A percentile compares a stretch with the other conserved stretches of the same genome.
phyloP scores from a whole-genome alignment of 1,139 yeast species.

The Taphrina pruni region DNA sequence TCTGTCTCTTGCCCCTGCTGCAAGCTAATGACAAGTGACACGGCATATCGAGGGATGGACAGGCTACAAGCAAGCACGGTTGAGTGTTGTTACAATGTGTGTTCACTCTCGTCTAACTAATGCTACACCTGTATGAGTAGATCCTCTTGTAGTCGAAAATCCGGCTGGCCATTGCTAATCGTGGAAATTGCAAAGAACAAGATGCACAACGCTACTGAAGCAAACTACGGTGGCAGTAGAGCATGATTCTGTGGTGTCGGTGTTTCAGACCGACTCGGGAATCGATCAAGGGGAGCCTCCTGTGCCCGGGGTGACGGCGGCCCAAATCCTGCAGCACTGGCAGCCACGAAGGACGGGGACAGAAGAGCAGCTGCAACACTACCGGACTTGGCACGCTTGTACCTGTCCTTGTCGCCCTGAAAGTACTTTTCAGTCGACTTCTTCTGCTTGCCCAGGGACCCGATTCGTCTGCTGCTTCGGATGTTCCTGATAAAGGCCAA shows the following conservation, averaged over 20 bases:
- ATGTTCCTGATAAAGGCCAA: slow-evolving; percentile 52
- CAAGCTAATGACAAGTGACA: no score
- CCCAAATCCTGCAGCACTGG: slow-evolving; percentile 38
- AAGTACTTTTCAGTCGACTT: slow-evolving; percentile 34
- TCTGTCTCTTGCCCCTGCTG: no score
- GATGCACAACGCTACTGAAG: no score
- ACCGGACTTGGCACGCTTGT: slow-evolving; percentile 39
- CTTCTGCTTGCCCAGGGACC: slow-evolving; percentile 33
- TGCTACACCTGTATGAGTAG: neutral
- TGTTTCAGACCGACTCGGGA: slow-evolving; percentile 4
- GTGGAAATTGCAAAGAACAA: neutral
- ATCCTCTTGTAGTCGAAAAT: no score
- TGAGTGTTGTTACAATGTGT: no score
- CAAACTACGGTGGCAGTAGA: neutral
- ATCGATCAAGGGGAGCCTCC: neutral
- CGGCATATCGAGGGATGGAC: no score
- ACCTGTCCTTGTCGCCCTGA: slow-evolving; percentile 37
- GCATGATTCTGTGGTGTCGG: slow-evolving; percentile 11
- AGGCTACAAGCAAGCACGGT: no score
- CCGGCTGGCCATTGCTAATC: neutral
- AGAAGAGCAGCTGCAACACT: slow-evolving; percentile 40
- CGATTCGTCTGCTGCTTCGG: slow-evolving; percentile 52
- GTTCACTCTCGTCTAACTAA: neutral
- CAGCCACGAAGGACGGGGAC: slow-evolving; percentile 37
- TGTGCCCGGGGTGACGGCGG: slow-evolving; percentile 29